Percentiles rank a stretch among this genome's conserved stretches.
Evolutionary conservation across 371 early-diverging fungal species (phyloP).

Genomic region (Mucor indicus): DNA sequence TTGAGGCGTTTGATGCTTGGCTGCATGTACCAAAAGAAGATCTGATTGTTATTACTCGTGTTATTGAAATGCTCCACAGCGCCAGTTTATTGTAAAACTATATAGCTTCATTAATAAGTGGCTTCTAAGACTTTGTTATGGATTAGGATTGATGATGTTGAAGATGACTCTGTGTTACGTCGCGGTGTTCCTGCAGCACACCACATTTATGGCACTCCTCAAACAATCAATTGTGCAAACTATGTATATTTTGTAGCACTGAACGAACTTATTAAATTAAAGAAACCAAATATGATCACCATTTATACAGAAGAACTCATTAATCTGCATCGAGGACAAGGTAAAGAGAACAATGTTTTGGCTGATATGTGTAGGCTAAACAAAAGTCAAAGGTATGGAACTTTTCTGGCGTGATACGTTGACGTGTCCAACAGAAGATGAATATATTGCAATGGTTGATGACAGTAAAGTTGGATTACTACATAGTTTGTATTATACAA

Average conservation of each 20-base stretch:
- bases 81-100: conserved; percentile 80
- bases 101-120: not conserved
- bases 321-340: conserved; percentile 23
- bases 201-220: conserved; percentile 88
- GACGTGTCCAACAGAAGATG: conserved; percentile 82
- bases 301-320: conserved; percentile 64
- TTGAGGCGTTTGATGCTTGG: conserved; percentile 90
- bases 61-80: conserved; percentile 95
- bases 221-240: conserved; percentile 93
- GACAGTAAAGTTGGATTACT: no score
- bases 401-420: conserved; percentile 90
- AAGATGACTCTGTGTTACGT: conserved; percentile 87
- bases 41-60: conserved; percentile 69
- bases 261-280: conserved; percentile 67
- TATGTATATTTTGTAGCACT: conserved; percentile 93
- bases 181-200: conserved; percentile 95
- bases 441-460: conserved; percentile 90
- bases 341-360: conserved; percentile 19
- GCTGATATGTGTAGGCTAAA: no score
- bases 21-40: conserved; percentile 71
- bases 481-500: no score
- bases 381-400: conserved; percentile 87
- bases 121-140: not conserved
- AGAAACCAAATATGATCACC: conserved; percentile 65
- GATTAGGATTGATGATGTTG: conserved; percentile 89